Base-by-base conservation (phyloP, 768 basidiomycete species). In the Panus rudis region DNA sequence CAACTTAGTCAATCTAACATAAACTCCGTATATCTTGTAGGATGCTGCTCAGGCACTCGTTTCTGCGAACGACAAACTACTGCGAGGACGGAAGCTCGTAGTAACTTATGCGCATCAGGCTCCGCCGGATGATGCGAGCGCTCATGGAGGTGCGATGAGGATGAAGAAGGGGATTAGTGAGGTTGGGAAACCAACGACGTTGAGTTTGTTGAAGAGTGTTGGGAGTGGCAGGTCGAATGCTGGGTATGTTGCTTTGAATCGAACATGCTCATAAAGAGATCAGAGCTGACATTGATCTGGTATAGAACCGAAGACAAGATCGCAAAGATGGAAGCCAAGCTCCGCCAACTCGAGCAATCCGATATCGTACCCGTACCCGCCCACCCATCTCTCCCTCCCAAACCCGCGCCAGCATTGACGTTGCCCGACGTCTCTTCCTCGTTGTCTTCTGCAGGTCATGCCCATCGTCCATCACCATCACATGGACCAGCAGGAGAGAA, bases 71-170 rank as follows among this genome's bases (percentile, higher is more conserved):
- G 85, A 84, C 50, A 89, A 84, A 59, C 73, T 86, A 3, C 61
- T 98, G 2, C 79, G 92, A 19, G 93, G 94, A 0, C 77, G 92
- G 34, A 92, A 88, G 58, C 67, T 97, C 33, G 74, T 84, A 14
- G 91, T 98, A n/a, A 94, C 92, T 1, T 81, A 79, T 59, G 94
- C 94, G 1, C 84, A 92, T 45, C 89, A 94, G 59, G 92, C 82
- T 4, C 83, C 81, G 1, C 53, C 53, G 38, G 56, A 68, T 23
- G 54, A 67, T 52, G 60, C 24, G 20, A 47, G 17, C 37, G 41
- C 19, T 28, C 51, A 51, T 24, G 50, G 31, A 52, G 55, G 54
- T 12, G 47, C 41, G 22, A n/a, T n/a, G n/a, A 55, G 60, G 22
- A 61, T 63, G 30, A 53, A 72, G 20, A 71, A 65, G 53, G 62